Base-by-base conservation (phyloP, 2,329 filamentous ascomycete species). In the Gnomoniopsis smithogilvyi region DNA sequence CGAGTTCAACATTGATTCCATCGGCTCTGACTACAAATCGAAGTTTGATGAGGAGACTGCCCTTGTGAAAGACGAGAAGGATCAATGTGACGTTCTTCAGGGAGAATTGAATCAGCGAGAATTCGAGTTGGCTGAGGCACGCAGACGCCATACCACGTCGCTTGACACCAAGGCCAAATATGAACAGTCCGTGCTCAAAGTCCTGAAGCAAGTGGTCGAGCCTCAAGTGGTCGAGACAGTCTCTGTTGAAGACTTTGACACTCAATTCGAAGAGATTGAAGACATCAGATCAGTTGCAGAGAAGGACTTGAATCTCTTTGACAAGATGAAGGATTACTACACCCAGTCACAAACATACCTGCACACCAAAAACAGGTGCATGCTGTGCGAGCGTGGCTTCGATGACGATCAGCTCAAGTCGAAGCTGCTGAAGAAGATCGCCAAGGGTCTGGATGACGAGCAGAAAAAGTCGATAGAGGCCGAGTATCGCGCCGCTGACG, bases 31-130 rank as follows among this genome's bases (percentile, higher is more conserved):
- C 24, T 96, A 90, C 64, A 86, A 95, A 64, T 74, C 77, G 2
- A 78, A 81, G 3, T 67, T 92, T 10, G 79, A 84, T 50, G 74
- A 80, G 41, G 88, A 87, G 66, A 79, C 73, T 24, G 77, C 78
- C 38, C 72, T 80, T 24, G 78, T 92, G 33, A 78, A 80, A 14
- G 86, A 90, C 41, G 86, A 86, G 6, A 86, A 90, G 68, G 84
- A 83, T 51, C 81, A 86, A 60, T 86, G 91, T 52, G 92, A 96
- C 60, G 81, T 83, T 43, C 80, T 85, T 2, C 84, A 82, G 64
- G 84, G 90, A 64, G 89, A 93, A 66, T 80, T 94, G 33, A 88
- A 91, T 67, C 88, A 93, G 64, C 75, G 92, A 12, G 89, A 92
- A 62, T 92, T 86, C 71, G 87, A 85, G 67, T 76, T 96, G 36